A percentile compares a stretch with the other conserved stretches of the same genome.
These are phyloP conservation scores for Trichoderma sp. DNA, from an alignment of 2,329 filamentous ascomycete genomes.

Conservation along the genomic window DNA sequence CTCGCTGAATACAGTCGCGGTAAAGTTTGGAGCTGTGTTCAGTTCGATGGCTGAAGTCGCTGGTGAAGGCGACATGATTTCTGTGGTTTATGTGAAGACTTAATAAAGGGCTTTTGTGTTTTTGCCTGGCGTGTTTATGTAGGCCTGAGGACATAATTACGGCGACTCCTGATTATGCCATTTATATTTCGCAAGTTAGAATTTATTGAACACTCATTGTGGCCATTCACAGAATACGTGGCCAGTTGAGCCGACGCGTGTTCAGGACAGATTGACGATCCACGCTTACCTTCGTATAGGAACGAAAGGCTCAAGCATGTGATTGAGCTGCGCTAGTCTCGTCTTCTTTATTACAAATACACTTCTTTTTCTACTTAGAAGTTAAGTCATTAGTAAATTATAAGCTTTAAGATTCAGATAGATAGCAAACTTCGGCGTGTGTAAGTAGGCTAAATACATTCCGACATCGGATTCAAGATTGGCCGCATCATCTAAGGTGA, in stretches of 20 bases:
- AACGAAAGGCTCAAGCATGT: background rate
- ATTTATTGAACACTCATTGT: background rate
- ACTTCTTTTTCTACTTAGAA: background rate
- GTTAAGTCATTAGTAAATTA: background rate
- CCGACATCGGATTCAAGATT: background rate
- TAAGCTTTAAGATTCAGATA: background rate
- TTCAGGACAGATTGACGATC: background rate
- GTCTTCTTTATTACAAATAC: background rate
- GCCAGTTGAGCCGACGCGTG: background rate
- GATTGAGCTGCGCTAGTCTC: background rate
- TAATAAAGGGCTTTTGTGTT: background rate
- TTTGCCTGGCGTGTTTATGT: background rate
- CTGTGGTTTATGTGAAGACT: background rate
- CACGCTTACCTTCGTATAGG: background rate
- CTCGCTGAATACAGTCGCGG: background rate
- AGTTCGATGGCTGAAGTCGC: background rate
- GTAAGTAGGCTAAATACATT: background rate
- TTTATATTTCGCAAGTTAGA: background rate
- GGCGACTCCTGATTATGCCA: accelerated
- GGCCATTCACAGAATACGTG: background rate
- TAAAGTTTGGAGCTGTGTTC: background rate
- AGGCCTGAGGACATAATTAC: background rate
- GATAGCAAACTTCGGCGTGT: background rate
- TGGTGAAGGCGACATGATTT: background rate
- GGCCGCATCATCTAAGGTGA: background rate